Conservation (phyloP, 2,329 filamentous ascomycete genomes). For the Scopulariopsis brevicaulis region DNA sequence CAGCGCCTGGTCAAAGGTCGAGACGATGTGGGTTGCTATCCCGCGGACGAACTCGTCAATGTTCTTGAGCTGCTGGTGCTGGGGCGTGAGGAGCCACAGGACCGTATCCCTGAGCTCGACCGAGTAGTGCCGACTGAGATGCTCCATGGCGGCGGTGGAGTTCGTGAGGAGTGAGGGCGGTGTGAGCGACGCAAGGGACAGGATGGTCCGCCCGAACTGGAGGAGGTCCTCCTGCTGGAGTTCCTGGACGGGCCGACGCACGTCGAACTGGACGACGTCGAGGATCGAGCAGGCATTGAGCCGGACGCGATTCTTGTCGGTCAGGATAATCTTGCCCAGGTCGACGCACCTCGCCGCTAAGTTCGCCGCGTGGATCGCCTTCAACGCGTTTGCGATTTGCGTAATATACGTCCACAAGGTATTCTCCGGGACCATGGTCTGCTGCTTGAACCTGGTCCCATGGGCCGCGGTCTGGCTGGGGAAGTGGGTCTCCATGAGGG, state of each 20-base stretch:
- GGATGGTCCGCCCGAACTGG: conserved; percentile 71
- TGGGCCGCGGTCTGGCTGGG: conserved; percentile 18
- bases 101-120: conserved; percentile 69
- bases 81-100: conserved; percentile 66
- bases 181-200: conserved; percentile 69
- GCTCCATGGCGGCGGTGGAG: conserved; percentile 60
- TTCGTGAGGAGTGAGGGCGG: conserved; percentile 43
- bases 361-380: conserved; percentile 69
- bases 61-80: conserved; percentile 50
- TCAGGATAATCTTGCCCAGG: conserved; percentile 78
- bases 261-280: conserved; percentile 79
- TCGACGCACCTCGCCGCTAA: conserved; percentile 81
- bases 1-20: conserved; percentile 66
- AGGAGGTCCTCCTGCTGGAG: conserved; percentile 81
- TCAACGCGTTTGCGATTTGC: conserved; percentile 80
- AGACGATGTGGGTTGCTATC: conserved; percentile 67
- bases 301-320: conserved; percentile 80
- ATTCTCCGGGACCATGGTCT: conserved; percentile 50
- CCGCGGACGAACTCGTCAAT: conserved; percentile 71
- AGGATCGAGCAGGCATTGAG: conserved; percentile 81
- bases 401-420: conserved; percentile 86
- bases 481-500: conserved; percentile 74
- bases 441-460: conserved; percentile 32
- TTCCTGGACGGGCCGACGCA: conserved; percentile 55
- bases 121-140: conserved; percentile 66